Evolutionary conservation across 768 basidiomycete species (phyloP).

Genomic region (Rhodotorula babjevae): DNA sequence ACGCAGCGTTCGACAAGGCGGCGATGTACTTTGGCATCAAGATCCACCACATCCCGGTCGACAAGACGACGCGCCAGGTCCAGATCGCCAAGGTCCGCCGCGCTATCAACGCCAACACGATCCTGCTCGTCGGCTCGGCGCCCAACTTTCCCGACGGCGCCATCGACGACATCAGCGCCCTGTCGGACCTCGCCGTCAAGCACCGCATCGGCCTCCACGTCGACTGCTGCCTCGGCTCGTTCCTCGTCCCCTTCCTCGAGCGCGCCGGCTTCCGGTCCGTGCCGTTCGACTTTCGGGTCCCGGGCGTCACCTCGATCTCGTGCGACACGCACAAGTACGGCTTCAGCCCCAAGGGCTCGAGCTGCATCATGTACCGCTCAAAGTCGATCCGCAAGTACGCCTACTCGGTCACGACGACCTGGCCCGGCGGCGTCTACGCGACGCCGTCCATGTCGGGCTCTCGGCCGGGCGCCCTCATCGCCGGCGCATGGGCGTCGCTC

Average conservation of each 20-base stretch:
- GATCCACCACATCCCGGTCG: slow-evolving; percentile 77
- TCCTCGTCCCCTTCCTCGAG: slow-evolving; percentile 89
- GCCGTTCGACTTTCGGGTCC: slow-evolving; percentile 84
- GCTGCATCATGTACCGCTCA: slow-evolving; percentile 82
- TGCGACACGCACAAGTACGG: slow-evolving; percentile 89
- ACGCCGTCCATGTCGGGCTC: slow-evolving; percentile 38
- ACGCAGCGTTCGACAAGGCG: slow-evolving; percentile 90
- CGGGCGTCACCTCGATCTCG: slow-evolving; percentile 81
- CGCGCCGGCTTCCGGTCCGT: slow-evolving; percentile 45
- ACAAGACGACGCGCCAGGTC: slow-evolving; percentile 69
- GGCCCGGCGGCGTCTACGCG: slow-evolving; percentile 65
- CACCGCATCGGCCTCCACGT: slow-evolving; percentile 78
- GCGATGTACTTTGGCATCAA: slow-evolving; percentile 83
- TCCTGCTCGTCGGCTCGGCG: slow-evolving; percentile 34
- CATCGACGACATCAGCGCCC: slow-evolving; percentile 61
- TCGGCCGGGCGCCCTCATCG: slow-evolving; percentile 77
- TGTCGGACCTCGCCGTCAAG: slow-evolving; percentile 66
- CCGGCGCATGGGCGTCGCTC: slow-evolving; percentile 95
- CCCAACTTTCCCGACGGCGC: slow-evolving; percentile 51
- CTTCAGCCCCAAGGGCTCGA: slow-evolving; percentile 47
- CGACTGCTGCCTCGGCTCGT: slow-evolving; percentile 52
- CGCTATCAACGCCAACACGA: slow-evolving; percentile 50
- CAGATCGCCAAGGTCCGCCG: slow-evolving; percentile 70
- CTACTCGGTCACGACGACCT: slow-evolving; percentile 41
- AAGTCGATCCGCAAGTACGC: slow-evolving; percentile 36